These are phyloP conservation scores for Selaginella moellendorffii DNA, from an alignment of 75 land plant genomes.

Conservation along the genomic window DNA sequence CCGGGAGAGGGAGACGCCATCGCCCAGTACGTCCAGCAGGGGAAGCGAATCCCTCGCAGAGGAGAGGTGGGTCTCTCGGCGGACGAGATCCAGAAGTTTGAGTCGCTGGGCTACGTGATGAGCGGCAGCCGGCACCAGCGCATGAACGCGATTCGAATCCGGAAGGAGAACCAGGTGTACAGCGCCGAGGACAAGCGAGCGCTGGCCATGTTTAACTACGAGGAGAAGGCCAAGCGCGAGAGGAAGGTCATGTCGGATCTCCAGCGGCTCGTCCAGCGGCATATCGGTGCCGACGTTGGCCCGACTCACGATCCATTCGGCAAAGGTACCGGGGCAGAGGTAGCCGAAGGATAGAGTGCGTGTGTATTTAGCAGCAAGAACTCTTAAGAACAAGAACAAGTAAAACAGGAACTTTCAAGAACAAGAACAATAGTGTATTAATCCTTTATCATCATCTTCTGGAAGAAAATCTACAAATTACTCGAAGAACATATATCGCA, in stretches of 20 bases:
- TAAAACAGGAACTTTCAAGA: too few relatives aligned
- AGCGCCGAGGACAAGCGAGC: constrained; percentile 9
- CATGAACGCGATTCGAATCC: constrained; percentile 6
- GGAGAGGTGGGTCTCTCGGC: constrained; percentile 9
- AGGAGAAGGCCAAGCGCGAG: constrained; percentile 7
- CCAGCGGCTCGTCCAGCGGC: constrained; percentile 2
- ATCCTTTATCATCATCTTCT: too few relatives aligned
- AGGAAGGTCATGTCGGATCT: constrained; percentile 5
- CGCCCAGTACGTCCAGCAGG: constrained; percentile 10
- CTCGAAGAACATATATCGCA: too few relatives aligned
- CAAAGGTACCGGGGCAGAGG: constrained; percentile 26
- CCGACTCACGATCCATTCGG: constrained; percentile 81
- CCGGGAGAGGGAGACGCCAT: constrained; percentile 10
- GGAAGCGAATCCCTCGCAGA: constrained; percentile 7
- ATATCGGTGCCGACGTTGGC: constrained; percentile 53
- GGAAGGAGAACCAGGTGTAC: constrained; percentile 9
- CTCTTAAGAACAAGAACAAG: too few relatives aligned
- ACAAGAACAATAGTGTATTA: too few relatives aligned
- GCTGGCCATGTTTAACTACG: constrained; percentile 7
- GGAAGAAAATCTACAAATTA: too few relatives aligned
- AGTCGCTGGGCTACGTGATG: constrained; percentile 1
- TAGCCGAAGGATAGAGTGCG: constrained; percentile 10
- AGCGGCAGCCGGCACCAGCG: constrained; percentile 7
- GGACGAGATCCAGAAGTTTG: constrained; percentile 9
- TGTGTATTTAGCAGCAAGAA: too few relatives aligned